Evolutionary conservation across 306 rosid species (phyloP).

Genomic region (Lathyrus oleraceus): DNA sequence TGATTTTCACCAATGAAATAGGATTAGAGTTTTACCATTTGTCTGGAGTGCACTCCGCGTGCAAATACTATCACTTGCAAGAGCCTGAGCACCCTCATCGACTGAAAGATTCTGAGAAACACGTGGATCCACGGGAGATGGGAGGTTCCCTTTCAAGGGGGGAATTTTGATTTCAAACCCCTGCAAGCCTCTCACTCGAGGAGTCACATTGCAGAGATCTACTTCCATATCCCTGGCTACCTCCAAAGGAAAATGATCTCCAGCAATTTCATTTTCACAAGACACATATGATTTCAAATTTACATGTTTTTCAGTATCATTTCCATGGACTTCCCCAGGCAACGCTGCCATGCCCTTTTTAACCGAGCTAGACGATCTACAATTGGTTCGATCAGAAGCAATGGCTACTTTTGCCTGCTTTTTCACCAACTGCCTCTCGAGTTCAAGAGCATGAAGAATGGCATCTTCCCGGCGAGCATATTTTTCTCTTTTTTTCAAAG

Average conservation of each 20-base stretch:
- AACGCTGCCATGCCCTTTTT: constrained; percentile 40
- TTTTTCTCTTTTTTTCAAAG: constrained; percentile 87
- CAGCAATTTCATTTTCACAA: constrained; percentile 30
- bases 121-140: constrained; percentile 49
- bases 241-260: constrained; percentile 38
- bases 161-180: constrained; percentile 58
- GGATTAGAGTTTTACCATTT: constrained; percentile 48
- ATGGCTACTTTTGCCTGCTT: constrained; percentile 53
- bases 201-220: constrained; percentile 48
- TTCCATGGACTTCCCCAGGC: constrained; percentile 42
- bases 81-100: constrained; percentile 46
- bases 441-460: constrained; percentile 91
- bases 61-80: constrained; percentile 39
- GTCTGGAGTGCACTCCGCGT: constrained; percentile 41
- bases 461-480: constrained; percentile 97
- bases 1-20: constrained; percentile 39
- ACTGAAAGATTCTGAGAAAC: constrained; percentile 45
- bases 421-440: constrained; percentile 64
- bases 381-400: constrained; percentile 39
- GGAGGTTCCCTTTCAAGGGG: constrained; percentile 48
- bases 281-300: constrained; percentile 32
- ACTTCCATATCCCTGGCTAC: constrained; percentile 52
- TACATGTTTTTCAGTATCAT: constrained; percentile 40
- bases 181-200: constrained; percentile 75
- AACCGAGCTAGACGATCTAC: constrained; percentile 42